A percentile compares a stretch with the other conserved stretches of the same genome.
Conservation (phyloP, 2,329 filamentous ascomycete genomes). For the Pyrenochaeta sp. region DNA sequence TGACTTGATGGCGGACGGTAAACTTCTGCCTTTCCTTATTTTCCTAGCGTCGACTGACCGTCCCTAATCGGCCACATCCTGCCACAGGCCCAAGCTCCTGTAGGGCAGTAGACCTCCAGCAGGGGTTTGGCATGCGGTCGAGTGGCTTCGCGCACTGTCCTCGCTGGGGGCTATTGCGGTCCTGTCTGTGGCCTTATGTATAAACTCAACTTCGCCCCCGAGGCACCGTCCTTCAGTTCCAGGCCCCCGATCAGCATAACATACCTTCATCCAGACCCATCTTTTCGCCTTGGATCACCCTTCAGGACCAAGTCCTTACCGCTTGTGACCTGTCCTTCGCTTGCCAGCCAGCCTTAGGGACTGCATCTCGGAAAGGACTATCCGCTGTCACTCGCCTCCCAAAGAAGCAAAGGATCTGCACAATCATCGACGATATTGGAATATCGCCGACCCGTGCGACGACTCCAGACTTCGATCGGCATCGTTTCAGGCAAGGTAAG, state of each 20-base stretch:
- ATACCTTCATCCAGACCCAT: constrained; percentile 27
- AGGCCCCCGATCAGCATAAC: constrained; percentile 46
- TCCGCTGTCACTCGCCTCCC: constrained; percentile 35
- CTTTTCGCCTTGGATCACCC: constrained; percentile 15
- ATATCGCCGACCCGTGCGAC: constrained; percentile 43
- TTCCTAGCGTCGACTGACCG: constrained; percentile 49
- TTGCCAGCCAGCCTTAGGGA: constrained; percentile 37
- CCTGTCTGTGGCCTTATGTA: constrained; percentile 42
- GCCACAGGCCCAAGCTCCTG: constrained; percentile 40
- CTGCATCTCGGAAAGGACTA: constrained; percentile 24
- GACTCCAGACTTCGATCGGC: constrained; percentile 31
- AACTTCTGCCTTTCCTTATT: constrained; percentile 42
- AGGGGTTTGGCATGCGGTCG: constrained; percentile 38
- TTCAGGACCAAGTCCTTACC: constrained; percentile 17
- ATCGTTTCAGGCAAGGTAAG: constrained; percentile 41
- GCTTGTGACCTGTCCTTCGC: constrained; percentile 32
- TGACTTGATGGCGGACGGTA: constrained; percentile 38
- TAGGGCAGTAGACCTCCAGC: constrained; percentile 41
- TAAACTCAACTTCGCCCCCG: constrained; percentile 49
- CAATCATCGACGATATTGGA: constrained; percentile 22
- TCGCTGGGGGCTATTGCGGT: constrained; percentile 40
- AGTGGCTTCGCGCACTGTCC: constrained; percentile 43
- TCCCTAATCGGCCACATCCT: constrained; percentile 44
- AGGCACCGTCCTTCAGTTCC: constrained; percentile 33
- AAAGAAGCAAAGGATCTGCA: constrained; percentile 37